Conservation (phyloP, 176 grass and related monocot genomes). For the Rhipidocladum racemiflorum region DNA sequence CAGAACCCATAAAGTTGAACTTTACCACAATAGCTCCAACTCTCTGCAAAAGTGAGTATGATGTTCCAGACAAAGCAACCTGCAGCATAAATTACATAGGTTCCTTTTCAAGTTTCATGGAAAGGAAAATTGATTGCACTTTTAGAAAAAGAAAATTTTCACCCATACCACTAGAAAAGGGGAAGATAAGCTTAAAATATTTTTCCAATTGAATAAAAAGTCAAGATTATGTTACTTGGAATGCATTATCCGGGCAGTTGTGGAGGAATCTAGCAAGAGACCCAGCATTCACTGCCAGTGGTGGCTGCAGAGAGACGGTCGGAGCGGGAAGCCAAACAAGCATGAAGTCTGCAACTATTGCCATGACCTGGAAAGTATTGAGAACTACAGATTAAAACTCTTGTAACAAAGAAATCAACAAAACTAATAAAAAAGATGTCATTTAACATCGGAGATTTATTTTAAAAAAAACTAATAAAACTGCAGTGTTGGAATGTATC, state of each 20-base stretch:
- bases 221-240: constrained; percentile 63
- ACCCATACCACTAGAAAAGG: neutral
- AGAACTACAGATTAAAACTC: constrained; percentile 14
- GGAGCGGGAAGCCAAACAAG: constrained; percentile 99
- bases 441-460: neutral
- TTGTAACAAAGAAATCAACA: neutral
- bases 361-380: constrained; percentile 72
- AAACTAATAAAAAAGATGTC: neutral
- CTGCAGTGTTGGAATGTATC: neutral
- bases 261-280: constrained; percentile 81
- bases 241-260: constrained; percentile 95
- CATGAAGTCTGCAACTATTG: constrained; percentile 99
- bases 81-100: constrained; percentile 32
- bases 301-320: constrained; percentile 74
- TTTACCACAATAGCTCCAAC: constrained; percentile 95
- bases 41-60: constrained; percentile 85
- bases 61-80: constrained; percentile 89
- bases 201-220: neutral
- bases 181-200: neutral
- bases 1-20: constrained; percentile 20
- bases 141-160: neutral
- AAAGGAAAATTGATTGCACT: neutral
- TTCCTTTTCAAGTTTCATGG: constrained; percentile 11
- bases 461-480: too few species aligned
- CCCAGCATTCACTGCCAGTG: constrained; percentile 65